Evolutionary conservation across 2,329 filamentous ascomycete genomes (phyloP), one percentile per base, ranked within the genome.

Genomic region (Microdochium bolleyi): DNA sequence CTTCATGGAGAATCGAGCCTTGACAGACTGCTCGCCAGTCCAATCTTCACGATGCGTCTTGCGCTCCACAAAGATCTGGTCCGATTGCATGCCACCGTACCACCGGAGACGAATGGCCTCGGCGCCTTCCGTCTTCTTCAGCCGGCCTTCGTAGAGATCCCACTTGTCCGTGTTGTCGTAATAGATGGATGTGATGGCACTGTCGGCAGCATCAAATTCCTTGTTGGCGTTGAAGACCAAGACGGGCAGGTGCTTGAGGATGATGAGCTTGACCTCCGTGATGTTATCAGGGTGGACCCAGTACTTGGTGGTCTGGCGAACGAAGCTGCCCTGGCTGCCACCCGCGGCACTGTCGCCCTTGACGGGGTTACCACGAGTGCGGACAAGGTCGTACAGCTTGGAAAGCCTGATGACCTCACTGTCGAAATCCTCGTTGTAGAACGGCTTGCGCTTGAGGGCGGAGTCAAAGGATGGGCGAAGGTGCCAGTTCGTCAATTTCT

Each of bases 241-340:
- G 9, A 99, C 94, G 0, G 94, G 94, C 57, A 99, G 78, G 74
- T 99, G 94, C 76, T 99, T 97, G 51, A 99, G 77, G 65, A 99
- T 92, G 65, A 99, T 92, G 69, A 99, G 85, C 76, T 99, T 99
- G 56, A 99, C 73, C 73, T 99, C 94, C 4, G 94, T 97, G 61
- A 99, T 94, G 65, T 99, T 99, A 71, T 97, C 94, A 2, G 89
- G 89, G 65, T 99, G 94, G 48, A 99, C 94, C 94, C 94, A 99
- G 75, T 99, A 99, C 71, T 99, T 99, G 30, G 94, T 99, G 1
- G 94, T 99, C 67, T 97, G 89, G 55, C 94, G 88, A 56, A 99
- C 84, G 66, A 99, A 99, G 76, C 88, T 97, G 65, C 92, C 92
- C 71, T 99, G 94, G 57, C 81, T 83, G 52, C 92, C 94, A 61